These are phyloP conservation scores for Aquilaria agallochum DNA, from an alignment of 441 rosid genomes.

Conservation along the genomic window DNA sequence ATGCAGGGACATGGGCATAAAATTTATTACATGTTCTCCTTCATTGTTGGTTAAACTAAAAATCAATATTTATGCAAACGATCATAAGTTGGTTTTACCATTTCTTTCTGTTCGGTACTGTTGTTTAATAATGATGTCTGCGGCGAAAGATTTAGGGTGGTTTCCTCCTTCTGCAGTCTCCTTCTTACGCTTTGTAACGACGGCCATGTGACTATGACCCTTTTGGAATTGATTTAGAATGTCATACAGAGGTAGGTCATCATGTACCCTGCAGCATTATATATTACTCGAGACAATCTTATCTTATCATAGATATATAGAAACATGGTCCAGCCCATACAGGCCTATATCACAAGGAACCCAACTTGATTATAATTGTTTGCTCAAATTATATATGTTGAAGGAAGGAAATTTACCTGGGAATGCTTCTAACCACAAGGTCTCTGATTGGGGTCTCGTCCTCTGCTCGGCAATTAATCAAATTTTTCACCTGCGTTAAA, in stretches of 20 bases:
- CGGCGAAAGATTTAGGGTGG: too few species aligned
- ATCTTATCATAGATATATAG: too few species aligned
- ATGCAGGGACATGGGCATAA: too few species aligned
- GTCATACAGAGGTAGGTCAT: conserved; percentile 65
- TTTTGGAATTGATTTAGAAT: conserved; percentile 74
- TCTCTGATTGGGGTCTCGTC: conserved; percentile 56
- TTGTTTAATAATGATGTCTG: conserved; percentile 10
- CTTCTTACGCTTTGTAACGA: conserved; percentile 47
- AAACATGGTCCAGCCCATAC: too few species aligned
- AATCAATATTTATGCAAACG: too few species aligned
- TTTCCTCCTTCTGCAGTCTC: conserved; percentile 27
- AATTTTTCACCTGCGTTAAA: conserved; percentile 56
- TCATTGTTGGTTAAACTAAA: too few species aligned
- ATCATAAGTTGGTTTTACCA: conserved; percentile 11
- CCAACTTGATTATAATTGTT: too few species aligned
- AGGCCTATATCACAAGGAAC: too few species aligned
- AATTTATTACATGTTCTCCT: too few species aligned
- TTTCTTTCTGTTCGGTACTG: conserved; percentile 10
- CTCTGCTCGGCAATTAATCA: conserved; percentile 51
- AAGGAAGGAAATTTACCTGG: conserved; percentile 32
- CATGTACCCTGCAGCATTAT: conserved; percentile 45
- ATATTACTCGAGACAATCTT: neutral
- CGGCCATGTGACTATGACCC: conserved; percentile 87
- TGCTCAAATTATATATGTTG: too few species aligned
- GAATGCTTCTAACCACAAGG: conserved; percentile 63